These are phyloP conservation scores for Podila verticillata DNA, from an alignment of 192 early-diverging fungal species.

Conservation along the genomic window DNA sequence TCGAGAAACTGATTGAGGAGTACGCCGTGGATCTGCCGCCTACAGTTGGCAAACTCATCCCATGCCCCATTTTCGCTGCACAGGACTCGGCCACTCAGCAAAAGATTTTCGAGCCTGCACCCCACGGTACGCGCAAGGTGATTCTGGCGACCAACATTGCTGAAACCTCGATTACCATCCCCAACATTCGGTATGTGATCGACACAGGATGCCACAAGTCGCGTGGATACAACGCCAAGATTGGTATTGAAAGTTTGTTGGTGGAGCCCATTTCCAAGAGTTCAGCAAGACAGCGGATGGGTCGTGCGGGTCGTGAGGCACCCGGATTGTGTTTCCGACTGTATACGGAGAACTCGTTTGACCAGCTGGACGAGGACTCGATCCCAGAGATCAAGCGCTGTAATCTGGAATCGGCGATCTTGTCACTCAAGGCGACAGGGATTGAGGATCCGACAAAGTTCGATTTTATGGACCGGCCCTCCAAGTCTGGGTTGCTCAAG, in stretches of 20 bases:
- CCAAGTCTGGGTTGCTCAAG: constrained; percentile 73
- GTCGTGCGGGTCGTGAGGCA: constrained; percentile 97
- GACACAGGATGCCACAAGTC: constrained; percentile 95
- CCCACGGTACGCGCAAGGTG: constrained; percentile 87
- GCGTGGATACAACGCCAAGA: constrained; percentile 86
- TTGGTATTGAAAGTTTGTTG: constrained; percentile 90
- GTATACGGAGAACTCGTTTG: constrained; percentile 88
- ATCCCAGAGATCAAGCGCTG: constrained; percentile 95
- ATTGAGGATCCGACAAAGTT: constrained; percentile 90
- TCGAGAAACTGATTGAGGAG: constrained; percentile 85
- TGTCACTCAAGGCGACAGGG: constrained; percentile 92
- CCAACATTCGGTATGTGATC: constrained; percentile 93
- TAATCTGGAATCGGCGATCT: constrained; percentile 85
- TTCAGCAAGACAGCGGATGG: constrained; percentile 89
- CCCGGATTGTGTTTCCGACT: constrained; percentile 92
- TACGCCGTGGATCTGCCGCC: constrained; percentile 71
- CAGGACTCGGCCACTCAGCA: constrained; percentile 90
- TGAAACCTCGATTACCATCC: constrained; percentile 97
- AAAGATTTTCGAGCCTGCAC: constrained; percentile 89
- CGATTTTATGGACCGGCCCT: constrained; percentile 95
- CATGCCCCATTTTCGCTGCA: constrained; percentile 94
- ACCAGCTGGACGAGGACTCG: constrained; percentile 77
- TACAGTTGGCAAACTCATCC: constrained; percentile 63
- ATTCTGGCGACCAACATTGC: constrained; percentile 98
- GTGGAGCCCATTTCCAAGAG: constrained; percentile 92